A percentile compares a stretch with the other conserved stretches of the same genome.
These are phyloP conservation scores for Austroboletus novae-zelandiae DNA, from an alignment of 1,284 basidiomycete species.

Conservation along the genomic window DNA sequence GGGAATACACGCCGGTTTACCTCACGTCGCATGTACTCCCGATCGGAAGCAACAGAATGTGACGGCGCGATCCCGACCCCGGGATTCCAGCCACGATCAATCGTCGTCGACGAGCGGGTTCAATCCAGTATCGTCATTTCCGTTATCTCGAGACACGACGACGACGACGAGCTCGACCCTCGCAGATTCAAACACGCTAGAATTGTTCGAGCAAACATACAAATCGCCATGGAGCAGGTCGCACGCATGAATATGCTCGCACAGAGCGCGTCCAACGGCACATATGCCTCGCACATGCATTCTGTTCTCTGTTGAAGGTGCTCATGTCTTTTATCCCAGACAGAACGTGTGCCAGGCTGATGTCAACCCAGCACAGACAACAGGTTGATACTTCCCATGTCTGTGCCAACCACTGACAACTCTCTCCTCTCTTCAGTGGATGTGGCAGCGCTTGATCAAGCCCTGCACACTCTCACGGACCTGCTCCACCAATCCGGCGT, in stretches of 20 bases:
- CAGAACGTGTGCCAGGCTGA: conserved; percentile 44
- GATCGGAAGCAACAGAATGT: too few relatives aligned
- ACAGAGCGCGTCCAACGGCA: conserved; percentile 36
- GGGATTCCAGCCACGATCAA: too few relatives aligned
- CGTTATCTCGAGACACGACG: conserved; percentile 29
- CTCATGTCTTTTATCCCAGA: conserved; percentile 23
- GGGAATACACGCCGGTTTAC: too few relatives aligned
- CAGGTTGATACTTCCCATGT: conserved; percentile 30
- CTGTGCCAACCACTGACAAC: too few relatives aligned
- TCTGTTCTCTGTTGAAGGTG: not conserved
- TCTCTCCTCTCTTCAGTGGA: conserved; percentile 31
- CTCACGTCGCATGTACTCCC: too few relatives aligned
- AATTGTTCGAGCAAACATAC: conserved; percentile 45
- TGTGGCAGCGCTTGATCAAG: conserved; percentile 36
- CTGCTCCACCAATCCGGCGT: conserved; percentile 42
- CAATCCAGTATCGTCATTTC: conserved; percentile 10
- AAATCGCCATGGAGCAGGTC: conserved; percentile 39
- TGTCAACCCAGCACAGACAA: conserved; percentile 40
- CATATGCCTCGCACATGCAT: conserved; percentile 33
- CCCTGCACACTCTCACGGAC: conserved; percentile 36
- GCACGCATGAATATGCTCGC: conserved; percentile 39
- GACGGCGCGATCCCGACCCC: too few relatives aligned
- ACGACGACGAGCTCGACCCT: conserved; percentile 15
- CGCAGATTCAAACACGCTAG: conserved; percentile 43
- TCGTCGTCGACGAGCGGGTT: not conserved